Conservation (phyloP, 257 asterid genomes). For the Nicotiana noctiflora region DNA sequence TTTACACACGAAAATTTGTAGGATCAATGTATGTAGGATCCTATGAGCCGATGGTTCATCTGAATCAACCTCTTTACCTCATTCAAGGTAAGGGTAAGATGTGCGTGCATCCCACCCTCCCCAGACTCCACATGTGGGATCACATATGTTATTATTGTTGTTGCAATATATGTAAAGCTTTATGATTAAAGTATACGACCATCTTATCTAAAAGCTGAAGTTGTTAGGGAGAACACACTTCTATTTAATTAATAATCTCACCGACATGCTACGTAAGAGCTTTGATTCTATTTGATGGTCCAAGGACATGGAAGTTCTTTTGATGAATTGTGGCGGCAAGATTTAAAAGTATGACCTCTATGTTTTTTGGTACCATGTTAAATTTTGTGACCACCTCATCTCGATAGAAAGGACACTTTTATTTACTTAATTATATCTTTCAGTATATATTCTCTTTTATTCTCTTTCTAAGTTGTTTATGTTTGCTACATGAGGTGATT, state of each 20-base stretch:
- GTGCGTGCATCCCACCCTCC: too few species aligned
- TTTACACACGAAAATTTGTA: too few species aligned
- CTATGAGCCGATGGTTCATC: too few species aligned
- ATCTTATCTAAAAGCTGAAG: background rate
- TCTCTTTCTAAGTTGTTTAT: background rate
- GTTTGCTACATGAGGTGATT: background rate
- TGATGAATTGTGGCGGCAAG: background rate
- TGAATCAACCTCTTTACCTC: too few species aligned
- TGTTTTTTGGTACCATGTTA: background rate
- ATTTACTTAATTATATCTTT: background rate
- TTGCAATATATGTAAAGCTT: background rate
- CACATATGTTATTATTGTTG: too few species aligned
- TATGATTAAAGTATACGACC: background rate
- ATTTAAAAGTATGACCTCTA: background rate
- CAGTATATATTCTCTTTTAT: background rate
- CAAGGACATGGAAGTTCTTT: background rate
- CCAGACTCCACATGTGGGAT: too few species aligned
- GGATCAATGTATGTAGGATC: too few species aligned
- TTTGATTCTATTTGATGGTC: background rate
- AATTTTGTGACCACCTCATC: background rate
- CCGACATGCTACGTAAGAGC: background rate
- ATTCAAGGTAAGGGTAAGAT: too few species aligned
- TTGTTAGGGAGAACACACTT: background rate
- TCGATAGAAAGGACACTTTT: too few species aligned
- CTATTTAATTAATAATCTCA: background rate